Evolutionary conservation across 345 rosid genomes (phyloP).

Genomic region (Brassica rapa): DNA sequence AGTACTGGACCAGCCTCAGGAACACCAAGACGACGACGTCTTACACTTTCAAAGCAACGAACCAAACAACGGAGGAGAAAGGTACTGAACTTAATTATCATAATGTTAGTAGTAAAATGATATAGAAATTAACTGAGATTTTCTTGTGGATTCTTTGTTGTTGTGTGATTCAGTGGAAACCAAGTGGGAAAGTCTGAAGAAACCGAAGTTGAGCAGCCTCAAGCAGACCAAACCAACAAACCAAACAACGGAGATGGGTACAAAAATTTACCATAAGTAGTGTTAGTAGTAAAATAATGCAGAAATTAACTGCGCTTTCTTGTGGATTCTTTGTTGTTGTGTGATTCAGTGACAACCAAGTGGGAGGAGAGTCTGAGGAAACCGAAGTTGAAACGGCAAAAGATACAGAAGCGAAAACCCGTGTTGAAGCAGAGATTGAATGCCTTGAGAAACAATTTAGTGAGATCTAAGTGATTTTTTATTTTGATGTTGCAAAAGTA

Average conservation of each 20-base stretch:
- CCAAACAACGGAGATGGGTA: not conserved
- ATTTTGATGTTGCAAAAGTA: not conserved
- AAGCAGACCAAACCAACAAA: too few relatives aligned
- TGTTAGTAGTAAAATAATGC: too few relatives aligned
- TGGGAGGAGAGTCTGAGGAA: slow-evolving; percentile 6
- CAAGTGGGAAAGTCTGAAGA: not conserved
- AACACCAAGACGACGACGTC: not conserved
- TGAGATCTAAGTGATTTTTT: not conserved
- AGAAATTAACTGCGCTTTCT: too few relatives aligned
- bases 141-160: not conserved
- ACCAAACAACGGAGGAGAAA: not conserved
- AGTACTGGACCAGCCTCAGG: slow-evolving; percentile 30
- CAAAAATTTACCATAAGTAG: too few relatives aligned
- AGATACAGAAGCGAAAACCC: not conserved
- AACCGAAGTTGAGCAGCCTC: not conserved
- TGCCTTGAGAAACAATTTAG: not conserved
- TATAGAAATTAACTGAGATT: not conserved
- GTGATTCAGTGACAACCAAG: slow-evolving; percentile 1
- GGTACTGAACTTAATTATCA: not conserved
- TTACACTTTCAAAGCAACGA: too few relatives aligned
- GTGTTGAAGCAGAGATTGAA: not conserved
- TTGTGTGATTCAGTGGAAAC: slow-evolving; percentile 14
- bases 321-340: not conserved
- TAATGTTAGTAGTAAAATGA: not conserved
- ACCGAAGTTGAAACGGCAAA: slow-evolving; percentile 4